A percentile compares a stretch with the other conserved stretches of the same genome.
phyloP scores from a whole-genome alignment of 2,329 filamentous ascomycete genomes.

The Pseudogymnoascus sp. region DNA sequence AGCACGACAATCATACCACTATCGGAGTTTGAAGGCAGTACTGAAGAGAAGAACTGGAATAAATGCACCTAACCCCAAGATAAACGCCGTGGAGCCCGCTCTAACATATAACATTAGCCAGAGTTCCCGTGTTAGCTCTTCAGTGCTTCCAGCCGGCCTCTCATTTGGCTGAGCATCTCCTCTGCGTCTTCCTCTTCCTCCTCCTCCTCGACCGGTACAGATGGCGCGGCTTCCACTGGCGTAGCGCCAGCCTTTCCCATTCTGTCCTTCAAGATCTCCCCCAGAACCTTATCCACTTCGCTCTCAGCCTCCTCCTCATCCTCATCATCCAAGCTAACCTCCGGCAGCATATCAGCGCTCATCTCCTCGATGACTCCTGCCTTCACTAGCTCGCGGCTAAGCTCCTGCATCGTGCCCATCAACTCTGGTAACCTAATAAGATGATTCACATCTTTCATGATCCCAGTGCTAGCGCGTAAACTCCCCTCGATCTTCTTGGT shows the following conservation, averaged over 20 bases:
- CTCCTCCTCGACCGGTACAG: conserved; percentile 46
- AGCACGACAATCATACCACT: not conserved
- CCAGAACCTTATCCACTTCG: conserved; percentile 88
- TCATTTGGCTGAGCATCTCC: conserved; percentile 89
- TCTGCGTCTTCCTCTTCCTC: conserved; percentile 81
- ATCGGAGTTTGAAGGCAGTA: not conserved
- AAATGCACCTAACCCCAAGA: not conserved
- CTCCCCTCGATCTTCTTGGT: conserved; percentile 93
- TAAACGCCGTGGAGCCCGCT: conserved; percentile 3
- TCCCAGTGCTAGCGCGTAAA: conserved; percentile 75
- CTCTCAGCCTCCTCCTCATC: conserved; percentile 67
- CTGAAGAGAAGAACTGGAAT: not conserved
- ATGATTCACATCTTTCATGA: conserved; percentile 95
- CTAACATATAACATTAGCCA: conserved; percentile 5
- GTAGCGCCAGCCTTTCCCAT: conserved; percentile 58
- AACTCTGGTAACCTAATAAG: conserved; percentile 79
- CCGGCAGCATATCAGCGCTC: conserved; percentile 78
- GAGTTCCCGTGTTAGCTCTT: conserved; percentile 59
- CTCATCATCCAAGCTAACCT: conserved; percentile 64
- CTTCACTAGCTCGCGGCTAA: conserved; percentile 81
- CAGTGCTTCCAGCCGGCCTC: conserved; percentile 79
- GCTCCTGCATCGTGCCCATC: conserved; percentile 79
- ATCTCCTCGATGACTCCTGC: conserved; percentile 98
- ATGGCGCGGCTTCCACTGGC: conserved; percentile 45
- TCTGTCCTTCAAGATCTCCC: conserved; percentile 80